phyloP scores from a whole-genome alignment of 2,329 filamentous ascomycete genomes.

The Thielaviopsis euricoi region DNA sequence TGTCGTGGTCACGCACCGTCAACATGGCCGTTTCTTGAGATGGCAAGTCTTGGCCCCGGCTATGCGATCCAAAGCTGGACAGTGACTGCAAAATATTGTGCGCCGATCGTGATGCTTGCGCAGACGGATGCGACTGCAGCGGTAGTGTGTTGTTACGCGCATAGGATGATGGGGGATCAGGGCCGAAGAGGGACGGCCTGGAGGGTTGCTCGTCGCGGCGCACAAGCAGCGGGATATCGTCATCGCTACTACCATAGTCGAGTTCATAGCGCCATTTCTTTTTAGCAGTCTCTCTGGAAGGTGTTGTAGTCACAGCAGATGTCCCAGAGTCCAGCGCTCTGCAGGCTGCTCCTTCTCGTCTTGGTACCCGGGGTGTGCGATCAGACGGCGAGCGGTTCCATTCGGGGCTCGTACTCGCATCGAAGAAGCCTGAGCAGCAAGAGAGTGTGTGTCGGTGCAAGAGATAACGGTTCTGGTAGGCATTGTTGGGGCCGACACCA shows the following conservation, averaged over 20 bases:
- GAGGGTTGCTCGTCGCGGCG: constrained; percentile 26
- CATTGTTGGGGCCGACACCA: constrained; percentile 31
- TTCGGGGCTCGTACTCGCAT: constrained; percentile 64
- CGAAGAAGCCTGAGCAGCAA: constrained; percentile 87
- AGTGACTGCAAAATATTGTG: neutral
- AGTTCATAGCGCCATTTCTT: constrained; percentile 72
- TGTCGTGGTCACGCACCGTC: constrained; percentile 50
- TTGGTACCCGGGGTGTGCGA: neutral
- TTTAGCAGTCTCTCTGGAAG: neutral
- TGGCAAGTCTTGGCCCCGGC: constrained; percentile 26
- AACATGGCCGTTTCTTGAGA: constrained; percentile 22
- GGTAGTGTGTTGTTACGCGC: neutral
- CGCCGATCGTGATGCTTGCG: neutral
- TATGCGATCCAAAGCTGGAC: constrained; percentile 38
- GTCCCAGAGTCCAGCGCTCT: neutral
- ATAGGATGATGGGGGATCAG: neutral
- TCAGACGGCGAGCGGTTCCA: constrained; percentile 40
- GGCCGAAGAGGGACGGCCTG: constrained; percentile 26
- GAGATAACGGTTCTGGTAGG: constrained; percentile 67
- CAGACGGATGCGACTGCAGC: neutral
- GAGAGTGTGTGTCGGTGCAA: constrained; percentile 75
- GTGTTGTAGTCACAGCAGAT: neutral
- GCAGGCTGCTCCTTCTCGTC: neutral
- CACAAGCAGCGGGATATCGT: constrained; percentile 75
- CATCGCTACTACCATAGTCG: constrained; percentile 53